These are phyloP conservation scores for Isabelozyma gotoi DNA, from an alignment of 805 yeast genomes.

Conservation along the genomic window DNA sequence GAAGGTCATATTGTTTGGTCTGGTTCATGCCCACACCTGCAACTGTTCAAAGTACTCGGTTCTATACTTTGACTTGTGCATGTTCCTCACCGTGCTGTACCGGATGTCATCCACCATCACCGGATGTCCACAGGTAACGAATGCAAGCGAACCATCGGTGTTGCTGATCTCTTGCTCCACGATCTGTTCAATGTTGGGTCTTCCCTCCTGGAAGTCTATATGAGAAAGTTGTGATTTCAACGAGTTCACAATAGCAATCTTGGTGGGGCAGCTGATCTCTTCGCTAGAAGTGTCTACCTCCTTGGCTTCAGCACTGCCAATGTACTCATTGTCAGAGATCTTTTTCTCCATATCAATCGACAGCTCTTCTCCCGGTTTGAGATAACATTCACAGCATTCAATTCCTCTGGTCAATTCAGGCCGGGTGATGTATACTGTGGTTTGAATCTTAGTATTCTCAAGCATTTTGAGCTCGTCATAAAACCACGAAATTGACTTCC, in stretches of 20 bases:
- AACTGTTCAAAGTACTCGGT: conserved; percentile 34
- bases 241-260: not conserved
- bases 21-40: conserved; percentile 27
- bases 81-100: conserved; percentile 18
- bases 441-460: conserved; percentile 11
- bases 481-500: conserved; percentile 44
- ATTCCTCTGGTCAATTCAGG: conserved; percentile 14
- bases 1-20: no score
- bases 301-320: not conserved
- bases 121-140: conserved; percentile 12
- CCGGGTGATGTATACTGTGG: conserved; percentile 14
- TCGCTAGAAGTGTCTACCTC: not conserved
- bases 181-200: conserved; percentile 35
- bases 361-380: not conserved
- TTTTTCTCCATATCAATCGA: not conserved
- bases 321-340: not conserved
- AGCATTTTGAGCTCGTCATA: conserved; percentile 29
- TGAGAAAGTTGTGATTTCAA: conserved; percentile 1
- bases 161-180: conserved; percentile 34
- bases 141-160: conserved; percentile 28
- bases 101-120: conserved; percentile 35
- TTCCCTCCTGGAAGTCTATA: conserved; percentile 26
- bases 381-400: conserved; percentile 3
- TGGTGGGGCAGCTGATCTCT: not conserved
- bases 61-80: conserved; percentile 20